A percentile compares a stretch with the other conserved stretches of the same genome.
These are phyloP conservation scores for Pilobolus umbonatus DNA, from an alignment of 192 early-diverging fungal genomes.

Conservation along the genomic window DNA sequence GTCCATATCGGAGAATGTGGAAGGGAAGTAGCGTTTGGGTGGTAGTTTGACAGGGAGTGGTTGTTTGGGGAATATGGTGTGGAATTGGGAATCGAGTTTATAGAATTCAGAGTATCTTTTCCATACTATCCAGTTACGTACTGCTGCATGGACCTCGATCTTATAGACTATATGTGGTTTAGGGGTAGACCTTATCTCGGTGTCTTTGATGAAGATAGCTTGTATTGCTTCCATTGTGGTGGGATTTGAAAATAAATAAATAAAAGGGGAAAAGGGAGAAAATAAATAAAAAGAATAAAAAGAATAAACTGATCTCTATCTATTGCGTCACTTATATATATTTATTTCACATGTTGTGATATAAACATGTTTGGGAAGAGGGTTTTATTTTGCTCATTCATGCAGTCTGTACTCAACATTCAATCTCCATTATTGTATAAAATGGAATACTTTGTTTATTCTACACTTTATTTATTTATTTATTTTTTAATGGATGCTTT, in stretches of 20 bases:
- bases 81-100: constrained; percentile 57
- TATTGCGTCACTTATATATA: no score
- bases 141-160: constrained; percentile 69
- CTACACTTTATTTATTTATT: not conserved
- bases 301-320: not conserved
- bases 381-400: no score
- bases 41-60: constrained; percentile 64
- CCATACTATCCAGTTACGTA: constrained; percentile 84
- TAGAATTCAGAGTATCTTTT: constrained; percentile 84
- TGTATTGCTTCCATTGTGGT: constrained; percentile 53
- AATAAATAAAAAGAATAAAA: no score
- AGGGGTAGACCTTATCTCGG: constrained; percentile 46
- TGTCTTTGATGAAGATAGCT: constrained; percentile 48
- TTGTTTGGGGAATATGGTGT: constrained; percentile 59
- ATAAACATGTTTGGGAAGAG: no score
- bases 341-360: no score
- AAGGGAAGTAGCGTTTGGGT: constrained; percentile 65
- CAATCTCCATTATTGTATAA: no score
- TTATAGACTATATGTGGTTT: constrained; percentile 71
- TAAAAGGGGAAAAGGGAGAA: constrained; percentile 10
- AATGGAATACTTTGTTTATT: not conserved
- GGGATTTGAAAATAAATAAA: constrained; percentile 17
- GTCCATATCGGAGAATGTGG: constrained; percentile 52
- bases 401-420: no score
- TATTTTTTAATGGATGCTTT: not conserved